Evolutionary conservation across 2,329 filamentous ascomycete genomes (phyloP).

Genomic region (Penicillium capsulatum): DNA sequence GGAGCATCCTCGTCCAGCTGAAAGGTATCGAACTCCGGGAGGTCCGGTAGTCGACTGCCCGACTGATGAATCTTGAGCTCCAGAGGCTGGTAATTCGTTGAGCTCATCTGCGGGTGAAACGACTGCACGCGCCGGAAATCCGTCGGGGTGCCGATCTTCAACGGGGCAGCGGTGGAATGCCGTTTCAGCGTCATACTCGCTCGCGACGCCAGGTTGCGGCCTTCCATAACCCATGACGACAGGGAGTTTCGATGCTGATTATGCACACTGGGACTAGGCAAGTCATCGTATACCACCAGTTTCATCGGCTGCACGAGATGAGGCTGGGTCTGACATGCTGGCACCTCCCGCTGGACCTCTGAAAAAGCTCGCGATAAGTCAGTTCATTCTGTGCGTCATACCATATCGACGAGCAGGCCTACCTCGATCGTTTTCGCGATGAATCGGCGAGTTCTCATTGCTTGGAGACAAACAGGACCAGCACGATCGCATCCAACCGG

Average conservation of each 20-base stretch:
- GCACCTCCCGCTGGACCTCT: slow-evolving; percentile 43
- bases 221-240: slow-evolving; percentile 40
- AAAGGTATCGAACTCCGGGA: slow-evolving; percentile 43
- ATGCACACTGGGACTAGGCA: slow-evolving; percentile 32
- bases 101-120: slow-evolving; percentile 17
- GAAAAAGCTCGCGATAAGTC: slow-evolving; percentile 12
- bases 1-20: slow-evolving; percentile 27
- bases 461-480: slow-evolving; percentile 33
- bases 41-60: slow-evolving; percentile 43
- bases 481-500: slow-evolving; percentile 40
- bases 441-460: slow-evolving; percentile 23
- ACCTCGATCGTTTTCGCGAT: slow-evolving; percentile 8
- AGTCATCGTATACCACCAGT: slow-evolving; percentile 40
- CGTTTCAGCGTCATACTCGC: slow-evolving; percentile 40
- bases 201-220: slow-evolving; percentile 36
- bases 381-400: slow-evolving; percentile 10
- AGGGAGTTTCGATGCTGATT: slow-evolving; percentile 31
- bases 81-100: slow-evolving; percentile 38
- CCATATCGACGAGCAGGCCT: background rate
- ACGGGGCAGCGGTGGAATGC: slow-evolving; percentile 25
- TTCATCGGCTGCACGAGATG: slow-evolving; percentile 47
- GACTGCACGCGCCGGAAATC: slow-evolving; percentile 40
- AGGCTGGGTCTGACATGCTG: slow-evolving; percentile 45
- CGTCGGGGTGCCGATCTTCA: slow-evolving; percentile 42
- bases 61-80: slow-evolving; percentile 46